A percentile compares a stretch with the other conserved stretches of the same genome.
phyloP scores from a whole-genome alignment of 2,329 filamentous ascomycete species.

The Rhynchosporium agropyri region DNA sequence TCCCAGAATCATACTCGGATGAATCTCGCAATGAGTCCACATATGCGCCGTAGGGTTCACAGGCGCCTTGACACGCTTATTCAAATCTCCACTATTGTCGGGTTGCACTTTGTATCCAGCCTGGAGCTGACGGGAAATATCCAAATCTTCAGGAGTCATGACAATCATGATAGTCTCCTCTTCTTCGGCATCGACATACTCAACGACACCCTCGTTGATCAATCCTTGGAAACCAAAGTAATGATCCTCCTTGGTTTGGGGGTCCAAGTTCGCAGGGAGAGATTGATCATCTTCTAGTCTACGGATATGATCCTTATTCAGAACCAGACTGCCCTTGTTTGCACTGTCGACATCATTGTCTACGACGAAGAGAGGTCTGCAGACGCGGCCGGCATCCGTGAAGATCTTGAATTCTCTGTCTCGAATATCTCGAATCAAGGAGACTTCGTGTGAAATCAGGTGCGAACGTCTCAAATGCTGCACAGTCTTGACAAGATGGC shows the following conservation, averaged over 20 bases:
- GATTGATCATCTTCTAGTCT: constrained; percentile 75
- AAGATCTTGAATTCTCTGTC: constrained; percentile 99
- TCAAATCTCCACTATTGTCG: constrained; percentile 71
- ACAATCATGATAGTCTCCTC: constrained; percentile 99
- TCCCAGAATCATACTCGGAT: constrained; percentile 97
- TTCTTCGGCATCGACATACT: constrained; percentile 97
- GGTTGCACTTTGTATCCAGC: constrained; percentile 61
- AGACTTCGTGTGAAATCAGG: constrained; percentile 88
- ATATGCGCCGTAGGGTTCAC: constrained; percentile 86
- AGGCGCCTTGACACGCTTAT: constrained; percentile 84
- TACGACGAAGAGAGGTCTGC: constrained; percentile 90
- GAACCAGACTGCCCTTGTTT: constrained; percentile 75
- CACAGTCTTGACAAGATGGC: constrained; percentile 79
- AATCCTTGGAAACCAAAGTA: constrained; percentile 90
- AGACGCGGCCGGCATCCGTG: constrained; percentile 93
- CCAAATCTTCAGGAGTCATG: constrained; percentile 96
- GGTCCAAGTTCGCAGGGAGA: constrained; percentile 60
- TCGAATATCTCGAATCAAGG: constrained; percentile 91
- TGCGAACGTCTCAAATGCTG: constrained; percentile 77
- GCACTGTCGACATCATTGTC: constrained; percentile 78
- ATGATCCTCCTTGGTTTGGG: constrained; percentile 56
- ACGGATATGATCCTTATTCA: constrained; percentile 82
- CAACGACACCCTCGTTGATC: constrained; percentile 81
- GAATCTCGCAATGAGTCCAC: constrained; percentile 98
- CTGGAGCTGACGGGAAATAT: constrained; percentile 72